Conservation (phyloP, 202 grass and related monocot genomes). For the Schoenoplectus tabernaemontani region DNA sequence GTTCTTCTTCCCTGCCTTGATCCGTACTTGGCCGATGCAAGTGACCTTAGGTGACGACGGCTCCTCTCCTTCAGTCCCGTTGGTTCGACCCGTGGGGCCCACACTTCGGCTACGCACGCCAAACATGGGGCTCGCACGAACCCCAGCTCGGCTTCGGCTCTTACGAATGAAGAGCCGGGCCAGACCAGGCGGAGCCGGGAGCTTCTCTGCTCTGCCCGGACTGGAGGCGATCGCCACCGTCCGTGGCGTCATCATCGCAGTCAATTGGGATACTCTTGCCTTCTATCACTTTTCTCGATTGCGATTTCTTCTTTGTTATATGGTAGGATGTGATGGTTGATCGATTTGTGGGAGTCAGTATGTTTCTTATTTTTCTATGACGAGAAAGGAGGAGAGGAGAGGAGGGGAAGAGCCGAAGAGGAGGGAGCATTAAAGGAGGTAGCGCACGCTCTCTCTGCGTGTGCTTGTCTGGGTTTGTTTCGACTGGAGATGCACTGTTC, state of each 20-base stretch:
- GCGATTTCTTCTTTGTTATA: not conserved
- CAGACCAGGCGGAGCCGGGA: constrained; percentile 44
- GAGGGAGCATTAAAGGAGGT: constrained; percentile 6
- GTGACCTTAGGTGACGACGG: constrained; percentile 98
- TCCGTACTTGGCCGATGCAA: constrained; percentile 94
- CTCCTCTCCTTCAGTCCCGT: constrained; percentile 37
- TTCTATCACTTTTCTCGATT: not conserved
- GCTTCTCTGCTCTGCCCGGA: constrained; percentile 75
- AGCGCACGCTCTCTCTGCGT: constrained; percentile 26
- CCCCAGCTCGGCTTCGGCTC: constrained; percentile 45
- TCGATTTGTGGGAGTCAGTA: not conserved
- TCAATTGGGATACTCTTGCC: not conserved
- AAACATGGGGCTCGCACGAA: constrained; percentile 67
- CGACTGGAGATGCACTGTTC: constrained; percentile 7
- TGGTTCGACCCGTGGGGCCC: constrained; percentile 19
- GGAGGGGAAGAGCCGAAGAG: not conserved
- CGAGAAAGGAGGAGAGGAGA: not conserved
- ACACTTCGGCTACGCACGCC: constrained; percentile 42
- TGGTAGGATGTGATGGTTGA: not conserved
- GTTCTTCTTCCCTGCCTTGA: constrained; percentile 40
- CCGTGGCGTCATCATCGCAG: not conserved
- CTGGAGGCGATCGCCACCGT: constrained; percentile 63
- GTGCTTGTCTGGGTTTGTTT: constrained; percentile 2
- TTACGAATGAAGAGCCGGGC: constrained; percentile 71
- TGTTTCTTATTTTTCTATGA: not conserved